A percentile compares a stretch with the other conserved stretches of the same genome.
Conservation (phyloP, 2,329 filamentous ascomycete species). For the Onygenales sp. region DNA sequence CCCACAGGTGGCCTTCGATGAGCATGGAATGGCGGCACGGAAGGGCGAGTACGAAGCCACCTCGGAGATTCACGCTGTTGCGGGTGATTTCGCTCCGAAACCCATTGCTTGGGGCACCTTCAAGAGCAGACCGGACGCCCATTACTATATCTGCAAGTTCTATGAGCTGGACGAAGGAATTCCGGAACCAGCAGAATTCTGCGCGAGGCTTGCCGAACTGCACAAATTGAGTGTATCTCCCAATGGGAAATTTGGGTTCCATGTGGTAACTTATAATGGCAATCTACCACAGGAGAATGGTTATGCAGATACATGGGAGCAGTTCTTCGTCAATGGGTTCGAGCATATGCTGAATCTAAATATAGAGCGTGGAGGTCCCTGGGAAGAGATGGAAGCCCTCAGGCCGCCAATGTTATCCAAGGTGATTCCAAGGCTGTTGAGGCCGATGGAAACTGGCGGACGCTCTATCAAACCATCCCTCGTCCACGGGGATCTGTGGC, state of each 20-base stretch:
- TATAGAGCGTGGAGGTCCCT: slow-evolving; percentile 8
- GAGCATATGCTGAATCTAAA: slow-evolving; percentile 8
- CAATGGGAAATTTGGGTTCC: slow-evolving; percentile 28
- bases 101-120: slow-evolving; percentile 18
- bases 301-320: slow-evolving; percentile 26
- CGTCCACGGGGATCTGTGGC: slow-evolving; percentile 24
- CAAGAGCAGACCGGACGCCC: slow-evolving; percentile 10
- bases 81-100: slow-evolving; percentile 19
- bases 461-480: slow-evolving; percentile 18
- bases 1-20: slow-evolving; percentile 3
- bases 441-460: slow-evolving; percentile 22
- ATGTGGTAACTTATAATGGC: slow-evolving; percentile 23
- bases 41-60: slow-evolving; percentile 24
- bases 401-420: slow-evolving; percentile 12
- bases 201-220: slow-evolving; percentile 15
- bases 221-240: slow-evolving; percentile 17
- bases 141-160: slow-evolving; percentile 25
- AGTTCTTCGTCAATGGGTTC: slow-evolving; percentile 12
- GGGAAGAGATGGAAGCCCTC: slow-evolving; percentile 9
- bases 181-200: slow-evolving; percentile 18
- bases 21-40: slow-evolving; percentile 8
- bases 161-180: slow-evolving; percentile 15
- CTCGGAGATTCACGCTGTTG: slow-evolving; percentile 16
- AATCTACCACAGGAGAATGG: slow-evolving; percentile 14
- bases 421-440: slow-evolving; percentile 25